Evolutionary conservation across 768 basidiomycete genomes (phyloP).

Genomic region (Panaeolus cyanescens): DNA sequence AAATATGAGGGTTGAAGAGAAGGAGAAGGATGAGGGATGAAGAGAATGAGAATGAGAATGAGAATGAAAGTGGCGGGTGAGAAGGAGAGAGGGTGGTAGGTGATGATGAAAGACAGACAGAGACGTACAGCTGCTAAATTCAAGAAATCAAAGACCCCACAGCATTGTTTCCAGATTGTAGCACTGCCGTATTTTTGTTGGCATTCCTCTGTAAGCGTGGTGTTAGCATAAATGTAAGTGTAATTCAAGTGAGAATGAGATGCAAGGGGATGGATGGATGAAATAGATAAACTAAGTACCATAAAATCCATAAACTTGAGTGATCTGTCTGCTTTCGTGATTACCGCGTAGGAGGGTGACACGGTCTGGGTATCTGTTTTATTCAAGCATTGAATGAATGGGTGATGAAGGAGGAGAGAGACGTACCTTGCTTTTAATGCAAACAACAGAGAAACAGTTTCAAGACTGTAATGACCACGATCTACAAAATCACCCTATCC

Average conservation of each 20-base stretch:
- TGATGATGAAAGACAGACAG: no score
- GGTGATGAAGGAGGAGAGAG: background rate
- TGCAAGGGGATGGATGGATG: background rate
- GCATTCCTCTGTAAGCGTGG: constrained; percentile 94
- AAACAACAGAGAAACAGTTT: constrained; percentile 89
- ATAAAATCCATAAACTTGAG: constrained; percentile 98
- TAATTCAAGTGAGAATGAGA: background rate
- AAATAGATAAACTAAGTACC: constrained; percentile 47
- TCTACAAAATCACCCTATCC: constrained; percentile 95
- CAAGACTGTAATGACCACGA: constrained; percentile 92
- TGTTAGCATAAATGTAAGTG: constrained; percentile 6
- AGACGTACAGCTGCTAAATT: constrained; percentile 86
- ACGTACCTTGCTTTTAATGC: constrained; percentile 85
- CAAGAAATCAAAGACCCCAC: constrained; percentile 93
- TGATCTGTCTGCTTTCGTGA: constrained; percentile 97
- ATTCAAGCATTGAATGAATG: background rate
- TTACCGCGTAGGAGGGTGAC: constrained; percentile 93
- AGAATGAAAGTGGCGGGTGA: background rate
- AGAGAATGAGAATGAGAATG: background rate
- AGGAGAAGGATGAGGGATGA: background rate
- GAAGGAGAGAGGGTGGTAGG: background rate
- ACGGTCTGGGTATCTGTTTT: constrained; percentile 82
- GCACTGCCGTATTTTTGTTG: constrained; percentile 97
- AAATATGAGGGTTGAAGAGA: background rate
- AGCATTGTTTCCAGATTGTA: constrained; percentile 96